A percentile compares a stretch with the other conserved stretches of the same genome.
These are phyloP conservation scores for Dothiorella sarmentorum DNA, from an alignment of 2,329 filamentous ascomycete genomes.

Conservation along the genomic window DNA sequence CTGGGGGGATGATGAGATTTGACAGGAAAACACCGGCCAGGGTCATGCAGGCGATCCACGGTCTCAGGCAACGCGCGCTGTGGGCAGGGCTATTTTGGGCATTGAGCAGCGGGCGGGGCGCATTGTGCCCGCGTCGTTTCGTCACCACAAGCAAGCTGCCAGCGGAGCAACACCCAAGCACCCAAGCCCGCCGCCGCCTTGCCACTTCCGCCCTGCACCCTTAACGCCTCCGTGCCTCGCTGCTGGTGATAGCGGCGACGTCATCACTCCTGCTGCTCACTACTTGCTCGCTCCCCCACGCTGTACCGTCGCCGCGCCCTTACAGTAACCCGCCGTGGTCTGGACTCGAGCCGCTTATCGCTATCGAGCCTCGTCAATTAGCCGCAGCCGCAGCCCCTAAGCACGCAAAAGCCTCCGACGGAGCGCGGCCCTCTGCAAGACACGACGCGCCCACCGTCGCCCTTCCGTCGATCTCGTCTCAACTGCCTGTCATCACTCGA, in stretches of 20 bases:
- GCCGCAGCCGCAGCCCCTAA: constrained; percentile 16
- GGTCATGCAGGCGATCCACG: no score
- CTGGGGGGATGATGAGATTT: no score
- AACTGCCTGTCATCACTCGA: constrained; percentile 11
- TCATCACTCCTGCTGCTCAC: no score
- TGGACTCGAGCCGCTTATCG: constrained; percentile 14
- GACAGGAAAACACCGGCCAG: no score
- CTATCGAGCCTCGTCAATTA: constrained; percentile 15
- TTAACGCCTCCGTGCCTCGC: constrained; percentile 8
- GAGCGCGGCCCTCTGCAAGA: constrained; percentile 18
- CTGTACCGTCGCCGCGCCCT: no score
- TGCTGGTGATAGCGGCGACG: constrained; percentile 5
- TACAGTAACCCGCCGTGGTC: no score
- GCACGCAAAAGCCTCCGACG: constrained; percentile 16
- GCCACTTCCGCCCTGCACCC: constrained; percentile 9
- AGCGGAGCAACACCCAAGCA: constrained; percentile 11
- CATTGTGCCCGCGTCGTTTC: not conserved
- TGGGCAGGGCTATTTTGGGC: constrained; percentile 4
- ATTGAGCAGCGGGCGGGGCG: not conserved
- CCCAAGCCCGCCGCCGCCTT: constrained; percentile 5
- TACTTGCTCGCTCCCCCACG: not conserved
- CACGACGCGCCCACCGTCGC: constrained; percentile 17
- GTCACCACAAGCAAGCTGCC: constrained; percentile 3
- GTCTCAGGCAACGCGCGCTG: not conserved
- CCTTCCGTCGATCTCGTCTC: constrained; percentile 16